Percentiles rank a stretch among this genome's conserved stretches.
Conservation (phyloP, 495 filamentous ascomycete genomes). For the Hypoxylon fragiforme region DNA sequence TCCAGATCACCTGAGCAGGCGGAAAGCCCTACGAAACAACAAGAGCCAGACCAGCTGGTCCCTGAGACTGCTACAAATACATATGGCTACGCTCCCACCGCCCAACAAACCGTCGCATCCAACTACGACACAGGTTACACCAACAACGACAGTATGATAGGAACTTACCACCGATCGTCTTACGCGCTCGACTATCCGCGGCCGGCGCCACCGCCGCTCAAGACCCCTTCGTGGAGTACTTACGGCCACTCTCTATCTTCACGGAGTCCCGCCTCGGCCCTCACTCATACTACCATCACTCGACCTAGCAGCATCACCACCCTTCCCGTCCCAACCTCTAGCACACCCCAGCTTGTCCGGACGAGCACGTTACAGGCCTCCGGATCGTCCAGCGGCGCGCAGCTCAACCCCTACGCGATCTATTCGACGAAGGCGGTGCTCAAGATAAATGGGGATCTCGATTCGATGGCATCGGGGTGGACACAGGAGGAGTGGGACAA, state of each 20-base stretch:
- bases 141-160: conserved; percentile 52
- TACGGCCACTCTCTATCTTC: conserved; percentile 49
- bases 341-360: conserved; percentile 67
- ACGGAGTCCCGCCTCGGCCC: conserved; percentile 41
- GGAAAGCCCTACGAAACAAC: conserved; percentile 44
- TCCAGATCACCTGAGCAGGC: conserved; percentile 49
- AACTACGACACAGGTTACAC: conserved; percentile 41
- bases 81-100: conserved; percentile 48
- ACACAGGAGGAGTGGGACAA: conserved; percentile 73
- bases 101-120: conserved; percentile 46
- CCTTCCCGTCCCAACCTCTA: conserved; percentile 38
- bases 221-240: conserved; percentile 55
- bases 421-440: conserved; percentile 87
- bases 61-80: conserved; percentile 48
- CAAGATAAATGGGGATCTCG: conserved; percentile 81
- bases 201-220: conserved; percentile 45
- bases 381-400: conserved; percentile 43
- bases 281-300: conserved; percentile 40
- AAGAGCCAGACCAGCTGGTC: conserved; percentile 36
- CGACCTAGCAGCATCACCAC: conserved; percentile 49
- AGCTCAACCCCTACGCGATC: conserved; percentile 79
- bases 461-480: conserved; percentile 79
- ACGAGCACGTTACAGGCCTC: conserved; percentile 77
- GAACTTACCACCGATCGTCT: conserved; percentile 48
- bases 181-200: conserved; percentile 52